Conservation (phyloP, 2,329 filamentous ascomycete species). For the Apiospora rasikravindrae region DNA sequence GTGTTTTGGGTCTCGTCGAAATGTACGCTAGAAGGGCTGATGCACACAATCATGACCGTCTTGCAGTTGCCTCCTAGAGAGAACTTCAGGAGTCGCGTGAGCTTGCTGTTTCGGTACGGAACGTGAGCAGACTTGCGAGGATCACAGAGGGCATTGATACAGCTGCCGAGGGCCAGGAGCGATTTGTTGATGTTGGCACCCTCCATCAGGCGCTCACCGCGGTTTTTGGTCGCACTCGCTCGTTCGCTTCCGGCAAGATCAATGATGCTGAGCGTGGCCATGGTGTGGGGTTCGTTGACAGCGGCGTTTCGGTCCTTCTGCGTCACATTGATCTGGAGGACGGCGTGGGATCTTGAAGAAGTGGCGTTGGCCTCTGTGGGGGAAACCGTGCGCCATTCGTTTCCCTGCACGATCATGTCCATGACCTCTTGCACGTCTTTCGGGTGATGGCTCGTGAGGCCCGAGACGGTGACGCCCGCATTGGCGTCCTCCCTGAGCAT, state of each 20-base stretch:
- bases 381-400: conserved; percentile 93
- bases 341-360: conserved; percentile 94
- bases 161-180: conserved; percentile 89
- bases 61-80: conserved; percentile 97
- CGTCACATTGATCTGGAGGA: conserved; percentile 94
- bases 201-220: conserved; percentile 87
- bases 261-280: conserved; percentile 98
- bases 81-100: conserved; percentile 94
- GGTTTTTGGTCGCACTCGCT: conserved; percentile 94
- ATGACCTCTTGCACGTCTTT: conserved; percentile 95
- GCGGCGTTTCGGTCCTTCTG: conserved; percentile 93
- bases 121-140: conserved; percentile 90
- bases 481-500: conserved; percentile 96
- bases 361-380: conserved; percentile 97
- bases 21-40: conserved; percentile 94
- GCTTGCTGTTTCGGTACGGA: conserved; percentile 96
- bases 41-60: conserved; percentile 99
- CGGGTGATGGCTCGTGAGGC: conserved; percentile 88
- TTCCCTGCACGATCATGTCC: conserved; percentile 97
- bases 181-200: conserved; percentile 99
- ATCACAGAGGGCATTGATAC: conserved; percentile 98
- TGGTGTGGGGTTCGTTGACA: conserved; percentile 93
- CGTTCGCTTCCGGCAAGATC: conserved; percentile 95
- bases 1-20: conserved; percentile 99
- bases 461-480: conserved; percentile 88